Base-by-base conservation (phyloP, 345 rosid species). In the Mangifera indica region DNA sequence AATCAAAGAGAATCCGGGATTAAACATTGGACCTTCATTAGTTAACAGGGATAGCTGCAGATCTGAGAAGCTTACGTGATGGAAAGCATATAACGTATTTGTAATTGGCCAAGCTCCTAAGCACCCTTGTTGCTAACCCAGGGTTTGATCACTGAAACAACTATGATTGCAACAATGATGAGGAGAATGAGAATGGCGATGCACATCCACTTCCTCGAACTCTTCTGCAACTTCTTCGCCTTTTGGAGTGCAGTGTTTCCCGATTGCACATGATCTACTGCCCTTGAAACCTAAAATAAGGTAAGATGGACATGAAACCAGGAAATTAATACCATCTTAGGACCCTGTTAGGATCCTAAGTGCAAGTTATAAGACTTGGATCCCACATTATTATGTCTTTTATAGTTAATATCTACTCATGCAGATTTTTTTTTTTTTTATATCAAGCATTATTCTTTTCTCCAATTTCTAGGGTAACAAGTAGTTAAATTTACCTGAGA, bases 141-240 rank as follows among this genome's bases (percentile, higher is more conserved):
- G 53, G 99, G 99, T 77, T 88, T 86, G 74, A 90, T 11, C 42
- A 91, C 96, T 0, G 86, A 80, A 22, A 85, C 81, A 0, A 91
- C 85, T 9, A 90, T 86, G 80, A 93, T 90, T 68, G 62, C 83
- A 72, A 88, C 85, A 22, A 93, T 75, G 61, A 96, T 65, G 29
- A 96, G 98, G 58, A 96, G 98, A 74, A 96, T 87, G 54, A 91
- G 53, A 65, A 96, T 89, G 7, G 97, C 95, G 45, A 89, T 73
- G 84, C 97, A 91, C 96, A 85, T 91, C 98, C 97, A 93, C 74
- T 96, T 93, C 81, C 99, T 81, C 7, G 94, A 88, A 77, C 76
- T 96, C 78, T 71, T 91, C 74, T 96, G 99, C 22, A 77, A 79
- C 66, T 81, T 84, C 78, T 88, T 83, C 0, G 98, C 97, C 82